These are phyloP conservation scores for Fusarium sp. DNA, from an alignment of 2,329 filamentous ascomycete species.

Conservation along the genomic window DNA sequence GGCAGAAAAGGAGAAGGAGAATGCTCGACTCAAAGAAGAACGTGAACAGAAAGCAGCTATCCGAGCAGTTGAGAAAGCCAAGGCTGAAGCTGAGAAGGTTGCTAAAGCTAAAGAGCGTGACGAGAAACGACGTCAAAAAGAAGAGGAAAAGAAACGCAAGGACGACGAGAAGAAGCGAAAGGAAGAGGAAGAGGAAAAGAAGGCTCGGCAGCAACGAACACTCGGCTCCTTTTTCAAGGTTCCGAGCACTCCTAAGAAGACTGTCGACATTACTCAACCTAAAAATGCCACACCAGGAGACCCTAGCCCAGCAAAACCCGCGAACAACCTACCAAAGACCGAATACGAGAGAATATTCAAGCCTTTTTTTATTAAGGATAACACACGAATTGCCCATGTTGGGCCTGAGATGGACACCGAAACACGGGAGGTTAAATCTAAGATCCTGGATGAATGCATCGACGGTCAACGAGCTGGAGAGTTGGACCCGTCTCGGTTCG, in stretches of 20 bases:
- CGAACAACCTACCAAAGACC: constrained; percentile 45
- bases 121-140: constrained; percentile 51
- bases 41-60: constrained; percentile 43
- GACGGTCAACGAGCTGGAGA: constrained; percentile 55
- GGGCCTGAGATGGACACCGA: constrained; percentile 67
- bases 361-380: constrained; percentile 80
- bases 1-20: constrained; percentile 50
- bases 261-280: constrained; percentile 44
- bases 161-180: constrained; percentile 54
- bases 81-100: constrained; percentile 50
- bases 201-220: constrained; percentile 57
- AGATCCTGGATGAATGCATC: constrained; percentile 63
- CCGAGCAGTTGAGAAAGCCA: constrained; percentile 44
- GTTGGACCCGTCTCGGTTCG: constrained; percentile 52
- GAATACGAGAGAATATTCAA: constrained; percentile 78
- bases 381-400: constrained; percentile 74
- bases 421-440: constrained; percentile 60
- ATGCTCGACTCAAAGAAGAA: constrained; percentile 51
- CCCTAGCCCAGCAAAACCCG: constrained; percentile 24
- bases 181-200: constrained; percentile 63
- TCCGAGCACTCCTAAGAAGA: constrained; percentile 54
- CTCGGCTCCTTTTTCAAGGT: constrained; percentile 59
- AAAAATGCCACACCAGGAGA: constrained; percentile 45
- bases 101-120: constrained; percentile 50
- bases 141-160: constrained; percentile 51